Evolutionary conservation across 768 basidiomycete species (phyloP).

Genomic region (Cystobasidium ongulense): DNA sequence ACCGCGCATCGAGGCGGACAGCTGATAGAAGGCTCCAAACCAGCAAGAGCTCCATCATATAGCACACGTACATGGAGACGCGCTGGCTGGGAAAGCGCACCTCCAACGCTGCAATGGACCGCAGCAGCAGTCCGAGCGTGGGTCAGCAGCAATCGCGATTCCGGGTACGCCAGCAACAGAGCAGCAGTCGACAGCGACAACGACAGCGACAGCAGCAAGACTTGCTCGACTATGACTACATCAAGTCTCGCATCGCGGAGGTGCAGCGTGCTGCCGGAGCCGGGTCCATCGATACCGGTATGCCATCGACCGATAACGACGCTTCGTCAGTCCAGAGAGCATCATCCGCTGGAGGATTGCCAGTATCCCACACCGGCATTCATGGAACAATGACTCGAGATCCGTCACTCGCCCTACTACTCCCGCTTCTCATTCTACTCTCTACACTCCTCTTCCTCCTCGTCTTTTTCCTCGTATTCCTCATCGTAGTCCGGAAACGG

Average conservation of each 20-base stretch:
- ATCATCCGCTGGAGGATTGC: neutral
- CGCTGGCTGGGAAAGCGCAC: neutral
- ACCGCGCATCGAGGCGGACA: too few species aligned
- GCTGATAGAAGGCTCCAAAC: too few species aligned
- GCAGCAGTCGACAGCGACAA: neutral
- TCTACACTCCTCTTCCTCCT: constrained; percentile 87
- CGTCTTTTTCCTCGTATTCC: constrained; percentile 81
- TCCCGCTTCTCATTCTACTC: constrained; percentile 87
- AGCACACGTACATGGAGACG: neutral
- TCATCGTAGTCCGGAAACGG: constrained; percentile 58
- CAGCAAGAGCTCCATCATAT: too few species aligned
- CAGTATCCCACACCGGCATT: neutral
- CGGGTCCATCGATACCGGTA: neutral
- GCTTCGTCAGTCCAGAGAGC: neutral
- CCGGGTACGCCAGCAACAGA: too few species aligned
- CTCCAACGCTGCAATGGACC: neutral
- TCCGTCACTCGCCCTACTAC: constrained; percentile 52
- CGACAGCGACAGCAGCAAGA: neutral
- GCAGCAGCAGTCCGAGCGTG: neutral
- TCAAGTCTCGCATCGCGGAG: neutral
- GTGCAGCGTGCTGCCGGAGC: neutral
- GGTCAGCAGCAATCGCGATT: neutral
- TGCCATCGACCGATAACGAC: neutral
- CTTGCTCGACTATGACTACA: neutral
- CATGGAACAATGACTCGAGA: constrained; percentile 3